Evolutionary conservation across 192 early-diverging fungal genomes (phyloP), one percentile per base, ranked within the genome.

Genomic region (Backusella liffmaniae): DNA sequence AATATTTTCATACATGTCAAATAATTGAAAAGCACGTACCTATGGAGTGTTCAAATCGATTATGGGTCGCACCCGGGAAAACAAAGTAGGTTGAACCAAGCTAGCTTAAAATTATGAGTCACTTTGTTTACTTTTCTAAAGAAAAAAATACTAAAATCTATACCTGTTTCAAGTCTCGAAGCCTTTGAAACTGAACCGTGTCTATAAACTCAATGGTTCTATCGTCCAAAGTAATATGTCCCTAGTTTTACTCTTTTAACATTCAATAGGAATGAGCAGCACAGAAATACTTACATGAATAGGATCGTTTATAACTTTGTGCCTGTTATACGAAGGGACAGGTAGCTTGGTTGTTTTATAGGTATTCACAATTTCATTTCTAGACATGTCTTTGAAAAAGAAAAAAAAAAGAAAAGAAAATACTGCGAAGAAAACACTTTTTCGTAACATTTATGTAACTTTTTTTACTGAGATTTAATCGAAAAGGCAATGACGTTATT

Each of bases 11-110:
- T 26, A 44, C 1, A 46, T 16, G 30, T 18, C 15, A 18, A 16
- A n/a, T 6, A 12, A 42, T 5, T 15, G 3, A 8, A 44, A 42
- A 26, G 6, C 3, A 39, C 36, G 68, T 77, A 84, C 85, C 85
- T 41, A 97, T 87, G 65, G 90, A 93, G 84, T 98, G 97, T 83
- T 99, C 98, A 73, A 99, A 99, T 1, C 98, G 88, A 80, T 96
- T 97, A 82, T 99, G 96, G n/a, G 92, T 90, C 1, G 90, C 97
- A 46, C 97, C 96, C 3, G 96, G 95, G 81, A 95, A 97, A 3
- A 98, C 96, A 80, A 87, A 94, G 81, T 97, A 97, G 1, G 92
- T 87, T 16, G 91, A 87, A 32, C 97, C 97, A 37, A 94, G 81
- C 69, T 88, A 69, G 73, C 39, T 53, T 66, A 39, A 4, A 39